Evolutionary conservation across 2,329 filamentous ascomycete species (phyloP).

Genomic region (Stachybotrys elegans): DNA sequence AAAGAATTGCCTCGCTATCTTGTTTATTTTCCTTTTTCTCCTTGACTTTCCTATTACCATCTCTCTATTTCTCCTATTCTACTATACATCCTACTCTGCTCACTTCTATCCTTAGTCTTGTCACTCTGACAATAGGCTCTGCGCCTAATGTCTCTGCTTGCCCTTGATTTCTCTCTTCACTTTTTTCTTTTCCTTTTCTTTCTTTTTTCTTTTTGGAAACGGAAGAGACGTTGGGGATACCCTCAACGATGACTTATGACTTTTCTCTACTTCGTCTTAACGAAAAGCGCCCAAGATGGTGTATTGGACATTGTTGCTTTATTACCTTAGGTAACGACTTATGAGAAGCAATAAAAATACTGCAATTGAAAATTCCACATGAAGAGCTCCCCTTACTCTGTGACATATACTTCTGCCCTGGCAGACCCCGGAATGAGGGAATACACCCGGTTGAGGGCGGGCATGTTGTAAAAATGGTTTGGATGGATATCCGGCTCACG

Average conservation of each 20-base stretch:
- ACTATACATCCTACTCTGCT: too few species aligned
- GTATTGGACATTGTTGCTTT: slow-evolving; percentile 28
- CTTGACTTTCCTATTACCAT: slow-evolving; percentile 15
- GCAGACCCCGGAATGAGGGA: too few species aligned
- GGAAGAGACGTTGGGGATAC: slow-evolving; percentile 14
- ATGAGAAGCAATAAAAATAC: slow-evolving; percentile 38
- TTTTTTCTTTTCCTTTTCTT: slow-evolving; percentile 13
- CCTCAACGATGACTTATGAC: slow-evolving; percentile 27
- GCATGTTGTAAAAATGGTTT: too few species aligned
- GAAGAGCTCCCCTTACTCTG: too few species aligned
- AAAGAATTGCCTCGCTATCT: slow-evolving; percentile 14
- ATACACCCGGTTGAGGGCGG: too few species aligned
- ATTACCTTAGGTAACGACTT: slow-evolving; percentile 35
- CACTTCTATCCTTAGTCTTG: too few species aligned
- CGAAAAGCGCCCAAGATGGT: slow-evolving; percentile 24
- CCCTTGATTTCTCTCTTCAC: slow-evolving; percentile 15
- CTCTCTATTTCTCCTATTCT: slow-evolving; percentile 14
- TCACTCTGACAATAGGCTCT: too few species aligned
- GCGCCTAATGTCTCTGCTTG: slow-evolving; percentile 9
- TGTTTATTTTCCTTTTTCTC: slow-evolving; percentile 15
- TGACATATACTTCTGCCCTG: too few species aligned
- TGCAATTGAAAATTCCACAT: too few species aligned
- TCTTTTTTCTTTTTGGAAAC: slow-evolving; percentile 19
- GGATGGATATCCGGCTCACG: too few species aligned
- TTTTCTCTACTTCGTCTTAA: slow-evolving; percentile 10